Evolutionary conservation across 768 basidiomycete genomes (phyloP).

Genomic region (Phlegmacium glaucopus): DNA sequence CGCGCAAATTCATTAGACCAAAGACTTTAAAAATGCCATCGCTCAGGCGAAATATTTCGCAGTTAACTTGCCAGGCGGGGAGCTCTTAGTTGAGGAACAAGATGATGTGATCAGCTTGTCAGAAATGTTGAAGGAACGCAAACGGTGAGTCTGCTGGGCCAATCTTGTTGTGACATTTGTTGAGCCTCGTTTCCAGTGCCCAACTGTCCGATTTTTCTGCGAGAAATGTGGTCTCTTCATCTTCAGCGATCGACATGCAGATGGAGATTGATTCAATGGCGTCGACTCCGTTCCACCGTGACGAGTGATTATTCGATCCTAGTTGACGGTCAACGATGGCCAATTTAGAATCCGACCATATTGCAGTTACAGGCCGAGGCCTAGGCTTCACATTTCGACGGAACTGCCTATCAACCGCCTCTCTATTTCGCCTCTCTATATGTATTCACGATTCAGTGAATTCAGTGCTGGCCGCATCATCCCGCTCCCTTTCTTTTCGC

Average conservation of each 20-base stretch:
- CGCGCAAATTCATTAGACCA: conserved; percentile 44
- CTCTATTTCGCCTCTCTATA: too few species aligned
- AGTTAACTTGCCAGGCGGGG: conserved; percentile 63
- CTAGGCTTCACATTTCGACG: too few species aligned
- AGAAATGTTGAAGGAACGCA: conserved; percentile 57
- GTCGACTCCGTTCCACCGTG: conserved; percentile 51
- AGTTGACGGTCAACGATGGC: too few species aligned
- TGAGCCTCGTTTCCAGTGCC: conserved; percentile 32
- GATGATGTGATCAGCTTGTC: conserved; percentile 70
- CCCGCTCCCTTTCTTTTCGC: too few species aligned
- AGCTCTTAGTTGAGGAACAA: conserved; percentile 65
- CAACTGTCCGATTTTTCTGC: conserved; percentile 53
- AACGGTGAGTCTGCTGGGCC: conserved; percentile 37
- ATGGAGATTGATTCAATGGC: conserved; percentile 79
- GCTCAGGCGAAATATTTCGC: conserved; percentile 60
- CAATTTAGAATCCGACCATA: too few species aligned
- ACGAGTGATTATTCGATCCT: conserved; percentile 4
- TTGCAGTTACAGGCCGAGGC: too few species aligned
- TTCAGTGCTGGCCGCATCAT: too few species aligned
- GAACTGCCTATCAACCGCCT: too few species aligned
- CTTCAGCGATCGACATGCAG: conserved; percentile 26
- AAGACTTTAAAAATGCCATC: conserved; percentile 61
- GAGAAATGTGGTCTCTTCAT: conserved; percentile 30
- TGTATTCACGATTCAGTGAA: too few species aligned
- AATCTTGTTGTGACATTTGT: neutral